Base-by-base conservation (phyloP, 805 yeast species). In the Ogataea saltuana region DNA sequence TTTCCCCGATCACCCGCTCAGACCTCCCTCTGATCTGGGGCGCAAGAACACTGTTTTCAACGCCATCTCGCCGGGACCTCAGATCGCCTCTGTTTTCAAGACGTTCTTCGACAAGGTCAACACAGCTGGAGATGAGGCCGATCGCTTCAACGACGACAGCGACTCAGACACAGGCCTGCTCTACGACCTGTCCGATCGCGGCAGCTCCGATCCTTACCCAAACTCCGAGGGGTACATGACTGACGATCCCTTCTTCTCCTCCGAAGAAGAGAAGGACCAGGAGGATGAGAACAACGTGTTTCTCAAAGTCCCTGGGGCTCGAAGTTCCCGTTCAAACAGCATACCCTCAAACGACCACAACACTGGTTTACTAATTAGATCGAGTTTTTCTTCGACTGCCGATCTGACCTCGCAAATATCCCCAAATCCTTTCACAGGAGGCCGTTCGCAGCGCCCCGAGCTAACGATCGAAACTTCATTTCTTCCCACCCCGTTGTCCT, bases 51-150 rank as follows among this genome's bases (percentile, higher is more conserved):
- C 27, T 3, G 28, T 44, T 16, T 11, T 39, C 8, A 41, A 18
- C n/a, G 43, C 44, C 11, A 33, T 41, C 2, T 46, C 59, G 6
- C 60, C 61, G 5, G 44, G 49, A 10, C 29, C 44, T 5, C 55
- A 54, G 22, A 25, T 58, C 12, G 39, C 57, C 6, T 46, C 47
- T 5, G 60, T 48, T 6, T 56, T 57, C 42, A 48, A 45, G 29
- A 48, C 45, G 9, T 51, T 59, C 25, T 50, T 60, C 10, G 53
- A 54, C 5, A 51, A 51, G 23, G 53, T 59, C 26, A 59, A 55
- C 39, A 56, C 62, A 7, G 46, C 48, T 6, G 54, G 51, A 4
- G 45, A 49, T 30, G 54, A 44, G 12, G 48, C 52, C 3, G 39
- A 27, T n/a, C n/a, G n/a, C n/a, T n/a, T n/a, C 23, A 23, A 23